Evolutionary conservation across 805 yeast genomes (phyloP).

Genomic region (Brettanomyces nanus): DNA sequence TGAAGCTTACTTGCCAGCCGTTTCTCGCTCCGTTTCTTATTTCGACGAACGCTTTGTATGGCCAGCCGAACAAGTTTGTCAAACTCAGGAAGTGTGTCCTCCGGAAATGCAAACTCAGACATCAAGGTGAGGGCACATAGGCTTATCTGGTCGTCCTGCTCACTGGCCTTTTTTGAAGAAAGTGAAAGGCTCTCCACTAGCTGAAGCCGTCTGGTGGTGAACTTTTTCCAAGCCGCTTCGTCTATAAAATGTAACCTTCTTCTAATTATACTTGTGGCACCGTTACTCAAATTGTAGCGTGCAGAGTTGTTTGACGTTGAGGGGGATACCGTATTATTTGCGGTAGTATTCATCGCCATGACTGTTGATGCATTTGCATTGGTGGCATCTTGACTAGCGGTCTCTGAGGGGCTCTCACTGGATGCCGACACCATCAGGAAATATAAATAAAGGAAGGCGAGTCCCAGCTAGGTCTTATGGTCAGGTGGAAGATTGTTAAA

Average conservation of each 20-base stretch:
- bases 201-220: constrained; percentile 84
- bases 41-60: constrained; percentile 85
- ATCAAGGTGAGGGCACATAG: constrained; percentile 72
- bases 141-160: constrained; percentile 77
- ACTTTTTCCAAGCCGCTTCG: constrained; percentile 79
- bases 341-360: too few species aligned
- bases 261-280: constrained; percentile 38
- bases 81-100: constrained; percentile 57
- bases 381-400: too few species aligned
- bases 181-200: constrained; percentile 67
- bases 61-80: constrained; percentile 90
- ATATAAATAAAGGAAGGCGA: too few species aligned
- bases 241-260: constrained; percentile 65
- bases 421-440: too few species aligned
- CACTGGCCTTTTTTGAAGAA: constrained; percentile 71
- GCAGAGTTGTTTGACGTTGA: not conserved
- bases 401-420: too few species aligned
- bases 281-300: constrained; percentile 17
- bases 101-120: constrained; percentile 67
- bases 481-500: too few species aligned
- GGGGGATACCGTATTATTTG: too few species aligned
- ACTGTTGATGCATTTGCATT: too few species aligned
- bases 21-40: constrained; percentile 60
- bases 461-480: too few species aligned
- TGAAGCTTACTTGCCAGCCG: constrained; percentile 20